Percentiles rank a stretch among this genome's conserved stretches.
Conservation (phyloP, 2,329 filamentous ascomycete genomes). For the Colletotrichum sp. region DNA sequence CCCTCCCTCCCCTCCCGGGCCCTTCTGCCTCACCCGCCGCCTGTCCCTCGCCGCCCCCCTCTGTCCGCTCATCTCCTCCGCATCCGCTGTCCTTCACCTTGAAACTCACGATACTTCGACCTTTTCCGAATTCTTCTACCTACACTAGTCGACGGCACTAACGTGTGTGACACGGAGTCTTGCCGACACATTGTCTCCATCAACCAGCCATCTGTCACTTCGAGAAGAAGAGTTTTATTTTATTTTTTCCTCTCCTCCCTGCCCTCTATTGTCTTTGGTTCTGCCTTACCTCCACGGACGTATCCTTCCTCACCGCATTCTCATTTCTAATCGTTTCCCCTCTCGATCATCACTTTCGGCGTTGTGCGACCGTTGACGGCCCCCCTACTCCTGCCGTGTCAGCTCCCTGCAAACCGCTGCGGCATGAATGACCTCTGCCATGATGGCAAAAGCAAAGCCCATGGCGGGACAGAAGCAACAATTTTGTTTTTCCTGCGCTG, state of each 20-base stretch:
- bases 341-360: neutral
- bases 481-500: neutral
- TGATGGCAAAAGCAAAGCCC: neutral
- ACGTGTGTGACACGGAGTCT: neutral
- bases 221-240: neutral
- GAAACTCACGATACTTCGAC: neutral
- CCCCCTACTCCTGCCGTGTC: neutral
- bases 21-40: neutral
- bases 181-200: neutral
- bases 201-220: neutral
- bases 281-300: neutral
- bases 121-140: neutral
- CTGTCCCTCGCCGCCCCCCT: neutral
- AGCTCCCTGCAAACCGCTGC: neutral
- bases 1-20: neutral
- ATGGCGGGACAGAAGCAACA: neutral
- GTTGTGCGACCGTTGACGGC: neutral
- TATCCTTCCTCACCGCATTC: neutral
- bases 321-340: neutral
- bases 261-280: neutral
- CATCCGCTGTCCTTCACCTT: neutral
- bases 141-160: neutral
- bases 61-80: neutral
- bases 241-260: neutral
- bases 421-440: neutral